phyloP scores from a whole-genome alignment of 169 alveolate genomes.

The Plasmodium gonderi region DNA sequence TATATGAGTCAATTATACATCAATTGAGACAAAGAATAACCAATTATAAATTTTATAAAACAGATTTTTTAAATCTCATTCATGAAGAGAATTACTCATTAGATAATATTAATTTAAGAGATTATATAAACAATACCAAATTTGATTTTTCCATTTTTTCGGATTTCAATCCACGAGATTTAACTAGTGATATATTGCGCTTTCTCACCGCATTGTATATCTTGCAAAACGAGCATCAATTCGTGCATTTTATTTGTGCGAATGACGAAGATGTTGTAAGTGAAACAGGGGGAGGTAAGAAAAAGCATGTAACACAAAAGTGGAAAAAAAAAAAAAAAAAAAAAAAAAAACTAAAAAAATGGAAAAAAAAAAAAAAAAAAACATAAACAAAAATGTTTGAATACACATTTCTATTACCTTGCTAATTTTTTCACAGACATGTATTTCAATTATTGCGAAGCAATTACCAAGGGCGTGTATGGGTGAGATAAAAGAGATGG shows the following conservation, averaged over 20 bases:
- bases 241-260: slow-evolving; percentile 19
- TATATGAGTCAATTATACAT: slow-evolving; percentile 68
- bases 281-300: background rate
- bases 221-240: slow-evolving; percentile 32
- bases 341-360: too few species aligned
- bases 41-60: slow-evolving; percentile 7
- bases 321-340: background rate
- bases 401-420: too few species aligned
- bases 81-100: slow-evolving; percentile 31
- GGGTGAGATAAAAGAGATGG: slow-evolving; percentile 15
- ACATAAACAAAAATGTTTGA: too few species aligned
- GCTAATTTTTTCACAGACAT: slow-evolving; percentile 22
- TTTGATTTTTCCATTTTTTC: slow-evolving; percentile 39
- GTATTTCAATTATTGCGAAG: slow-evolving; percentile 37
- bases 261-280: background rate
- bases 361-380: too few species aligned
- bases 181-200: slow-evolving; percentile 28
- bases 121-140: slow-evolving; percentile 16
- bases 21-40: slow-evolving; percentile 42
- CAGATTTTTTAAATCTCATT: slow-evolving; percentile 19
- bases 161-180: slow-evolving; percentile 27
- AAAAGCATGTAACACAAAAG: background rate
- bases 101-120: slow-evolving; percentile 31
- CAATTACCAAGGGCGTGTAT: slow-evolving; percentile 32
- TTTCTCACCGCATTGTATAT: slow-evolving; percentile 38